Base-by-base conservation (phyloP, 768 basidiomycete genomes). In the Trametes gibbosa region DNA sequence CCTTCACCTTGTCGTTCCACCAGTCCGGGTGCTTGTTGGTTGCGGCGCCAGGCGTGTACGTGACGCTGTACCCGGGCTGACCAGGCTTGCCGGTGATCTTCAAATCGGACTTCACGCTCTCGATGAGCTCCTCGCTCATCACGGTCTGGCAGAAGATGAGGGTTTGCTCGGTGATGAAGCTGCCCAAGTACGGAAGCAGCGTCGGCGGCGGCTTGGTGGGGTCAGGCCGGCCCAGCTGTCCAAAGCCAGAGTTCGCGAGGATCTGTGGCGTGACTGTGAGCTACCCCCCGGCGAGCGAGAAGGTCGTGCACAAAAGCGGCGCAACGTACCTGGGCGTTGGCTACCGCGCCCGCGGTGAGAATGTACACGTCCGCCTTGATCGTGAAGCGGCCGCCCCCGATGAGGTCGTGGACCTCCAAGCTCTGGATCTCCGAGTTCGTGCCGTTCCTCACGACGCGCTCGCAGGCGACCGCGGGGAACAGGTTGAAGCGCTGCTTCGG, bases 71-170 rank as follows among this genome's bases (percentile, higher is more conserved):
- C 16, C 24, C 50, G 5, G 23, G 24, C 23, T 41, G 1, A 16
- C 50, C 50, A 1, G 50, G 50, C 24, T 41, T 51, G 24, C 50
- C 50, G 24, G 7, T 16, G 23, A 51, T 51, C 23, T 13, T 51
- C 14, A 51, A 14, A 39, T 51, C 50, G 14, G 39, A 37, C 39
- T 25, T 51, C 21, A 66, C 56, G 35, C 19, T 42, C 19, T 58
- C 43, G 50, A 63, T 49, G 35, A 65, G 54, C 29, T 43, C 19
- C 25, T 48, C 19, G 40, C 59, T 52, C 32, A 68, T 21, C 27
- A 66, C 59, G 12, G 64, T 55, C 50, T 68, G 65, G 53, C 67
- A 68, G 63, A 68, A 68, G 1, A 63, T 27, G 63, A 68, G 62
- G 62, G 66, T 59, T 34, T 68, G 67, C 50, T 68, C 67, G 16